Percentiles rank a stretch among this genome's conserved stretches.
These are phyloP conservation scores for Fraxinus dipetala DNA, from an alignment of 305 asterid species.

Conservation along the genomic window DNA sequence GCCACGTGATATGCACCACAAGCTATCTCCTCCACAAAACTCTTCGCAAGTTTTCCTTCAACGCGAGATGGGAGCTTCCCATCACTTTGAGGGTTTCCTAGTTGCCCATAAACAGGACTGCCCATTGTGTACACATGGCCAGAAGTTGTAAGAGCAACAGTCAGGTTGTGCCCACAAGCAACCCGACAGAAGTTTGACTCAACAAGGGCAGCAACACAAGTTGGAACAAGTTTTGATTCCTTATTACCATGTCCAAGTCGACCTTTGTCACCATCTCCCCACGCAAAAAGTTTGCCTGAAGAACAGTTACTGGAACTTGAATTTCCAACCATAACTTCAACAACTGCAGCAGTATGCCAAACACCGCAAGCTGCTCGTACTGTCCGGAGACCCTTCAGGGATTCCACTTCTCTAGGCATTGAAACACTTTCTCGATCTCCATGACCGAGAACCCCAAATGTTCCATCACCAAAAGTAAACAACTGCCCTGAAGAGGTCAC, in stretches of 20 bases:
- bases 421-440: slow-evolving; percentile 69
- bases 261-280: slow-evolving; percentile 92
- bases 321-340: slow-evolving; percentile 83
- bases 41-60: slow-evolving; percentile 66
- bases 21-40: slow-evolving; percentile 81
- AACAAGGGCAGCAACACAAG: slow-evolving; percentile 85
- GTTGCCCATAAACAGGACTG: slow-evolving; percentile 83
- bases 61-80: slow-evolving; percentile 79
- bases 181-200: slow-evolving; percentile 84
- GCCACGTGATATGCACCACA: slow-evolving; percentile 96
- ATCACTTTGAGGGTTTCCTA: slow-evolving; percentile 78
- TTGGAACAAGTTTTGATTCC: slow-evolving; percentile 77
- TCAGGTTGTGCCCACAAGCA: slow-evolving; percentile 84
- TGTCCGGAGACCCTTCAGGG: slow-evolving; percentile 83
- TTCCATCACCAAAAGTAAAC: slow-evolving; percentile 89
- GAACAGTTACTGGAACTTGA: slow-evolving; percentile 82
- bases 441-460: slow-evolving; percentile 92
- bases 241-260: slow-evolving; percentile 83
- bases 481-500: slow-evolving; percentile 89
- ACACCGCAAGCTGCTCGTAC: slow-evolving; percentile 83
- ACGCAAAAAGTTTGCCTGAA: slow-evolving; percentile 79
- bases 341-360: slow-evolving; percentile 97
- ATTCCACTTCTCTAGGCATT: slow-evolving; percentile 79
- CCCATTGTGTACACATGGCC: slow-evolving; percentile 87
- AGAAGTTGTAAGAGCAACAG: slow-evolving; percentile 79